A percentile compares a stretch with the other conserved stretches of the same genome.
These are phyloP conservation scores for Fusarium sarcochroum DNA, from an alignment of 2,329 filamentous ascomycete genomes.

Conservation along the genomic window DNA sequence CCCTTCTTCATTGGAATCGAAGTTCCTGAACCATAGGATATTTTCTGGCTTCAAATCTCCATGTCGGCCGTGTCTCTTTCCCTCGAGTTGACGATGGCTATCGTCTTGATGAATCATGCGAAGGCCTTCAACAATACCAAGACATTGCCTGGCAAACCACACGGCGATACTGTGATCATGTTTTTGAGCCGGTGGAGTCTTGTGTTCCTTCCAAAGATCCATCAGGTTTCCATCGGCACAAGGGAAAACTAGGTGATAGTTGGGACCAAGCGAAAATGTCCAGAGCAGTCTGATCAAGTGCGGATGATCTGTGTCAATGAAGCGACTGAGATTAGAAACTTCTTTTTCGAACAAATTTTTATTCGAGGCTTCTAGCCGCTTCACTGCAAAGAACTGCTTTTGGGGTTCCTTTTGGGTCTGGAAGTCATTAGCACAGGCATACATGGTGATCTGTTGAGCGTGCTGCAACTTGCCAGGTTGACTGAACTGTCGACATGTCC, in stretches of 20 bases:
- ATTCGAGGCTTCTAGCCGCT: not conserved
- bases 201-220: constrained; percentile 6
- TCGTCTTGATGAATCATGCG: constrained; percentile 3
- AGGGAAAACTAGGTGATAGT: constrained; percentile 15
- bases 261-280: constrained; percentile 2
- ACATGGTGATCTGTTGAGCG: too few species aligned
- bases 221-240: constrained; percentile 22
- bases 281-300: constrained; percentile 19
- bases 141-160: constrained; percentile 15
- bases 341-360: not conserved
- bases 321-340: constrained; percentile 1
- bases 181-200: not conserved
- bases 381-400: constrained; percentile 9
- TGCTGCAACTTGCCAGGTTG: not conserved
- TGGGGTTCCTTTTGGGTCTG: not conserved
- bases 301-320: constrained; percentile 4
- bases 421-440: not conserved
- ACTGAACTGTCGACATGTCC: not conserved
- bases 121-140: not conserved
- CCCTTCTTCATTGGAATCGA: not conserved
- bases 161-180: not conserved
- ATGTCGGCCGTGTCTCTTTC: constrained; percentile 1
- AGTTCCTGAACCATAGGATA: constrained; percentile 17
- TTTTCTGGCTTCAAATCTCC: constrained; percentile 27
- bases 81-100: fast-evolving